Conservation (phyloP, 1,284 basidiomycete genomes). For the Cystobasidium sp. region DNA sequence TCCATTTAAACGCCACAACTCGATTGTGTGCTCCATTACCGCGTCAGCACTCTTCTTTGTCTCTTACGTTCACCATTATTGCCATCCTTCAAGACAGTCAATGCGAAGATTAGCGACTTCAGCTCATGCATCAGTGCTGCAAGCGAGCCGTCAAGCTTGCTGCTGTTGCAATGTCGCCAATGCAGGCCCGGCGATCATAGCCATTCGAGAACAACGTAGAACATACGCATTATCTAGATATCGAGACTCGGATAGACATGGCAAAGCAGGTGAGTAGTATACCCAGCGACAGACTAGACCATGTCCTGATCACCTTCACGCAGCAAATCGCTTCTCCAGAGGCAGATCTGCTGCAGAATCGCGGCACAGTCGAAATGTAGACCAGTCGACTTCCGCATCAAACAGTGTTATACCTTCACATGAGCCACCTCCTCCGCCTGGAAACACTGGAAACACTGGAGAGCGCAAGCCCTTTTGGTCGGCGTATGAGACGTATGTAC, state of each 20-base stretch:
- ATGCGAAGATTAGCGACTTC: conserved; percentile 11
- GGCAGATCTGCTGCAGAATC: conserved; percentile 15
- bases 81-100: background rate
- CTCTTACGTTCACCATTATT: background rate
- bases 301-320: background rate
- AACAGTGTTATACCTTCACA: background rate
- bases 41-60: background rate
- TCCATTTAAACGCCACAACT: background rate
- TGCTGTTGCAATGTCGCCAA: background rate
- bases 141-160: conserved; percentile 7
- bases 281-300: background rate
- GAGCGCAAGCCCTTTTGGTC: conserved; percentile 5
- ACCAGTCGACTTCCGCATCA: background rate
- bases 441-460: background rate
- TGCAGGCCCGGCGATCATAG: background rate
- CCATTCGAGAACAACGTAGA: conserved; percentile 6
- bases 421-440: conserved; percentile 14
- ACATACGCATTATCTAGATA: conserved; percentile 37
- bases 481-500: conserved; percentile 18
- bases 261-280: background rate
- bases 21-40: background rate
- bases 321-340: conserved; percentile 17
- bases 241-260: conserved; percentile 20
- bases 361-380: conserved; percentile 4
- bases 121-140: conserved; percentile 8